phyloP scores from a whole-genome alignment of 2,329 filamentous ascomycete species.

The Cylindrodendrum hubeiense region DNA sequence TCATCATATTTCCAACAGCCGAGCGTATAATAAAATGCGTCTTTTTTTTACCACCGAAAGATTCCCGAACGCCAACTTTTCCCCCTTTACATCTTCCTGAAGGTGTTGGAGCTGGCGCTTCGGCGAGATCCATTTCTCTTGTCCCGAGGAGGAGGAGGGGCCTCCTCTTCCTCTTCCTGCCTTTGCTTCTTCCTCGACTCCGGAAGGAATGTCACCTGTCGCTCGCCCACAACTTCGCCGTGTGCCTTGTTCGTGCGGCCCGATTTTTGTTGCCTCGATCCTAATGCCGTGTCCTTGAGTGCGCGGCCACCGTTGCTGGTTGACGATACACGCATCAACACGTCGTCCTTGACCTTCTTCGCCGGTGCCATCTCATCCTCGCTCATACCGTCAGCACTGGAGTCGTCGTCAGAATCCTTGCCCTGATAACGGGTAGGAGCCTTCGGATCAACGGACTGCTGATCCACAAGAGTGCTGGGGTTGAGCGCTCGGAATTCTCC shows the following conservation, averaged over 20 bases:
- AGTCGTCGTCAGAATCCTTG: constrained; percentile 59
- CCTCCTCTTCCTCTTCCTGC: constrained; percentile 47
- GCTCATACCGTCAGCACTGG: constrained; percentile 56
- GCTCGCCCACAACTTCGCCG: constrained; percentile 70
- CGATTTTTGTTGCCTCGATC: constrained; percentile 65
- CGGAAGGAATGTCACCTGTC: constrained; percentile 80
- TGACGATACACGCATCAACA: constrained; percentile 77
- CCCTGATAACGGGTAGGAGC: constrained; percentile 52
- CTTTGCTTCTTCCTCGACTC: constrained; percentile 65
- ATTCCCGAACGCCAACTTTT: constrained; percentile 38
- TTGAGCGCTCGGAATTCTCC: constrained; percentile 91
- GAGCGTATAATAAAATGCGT: constrained; percentile 39
- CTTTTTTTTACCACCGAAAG: constrained; percentile 34
- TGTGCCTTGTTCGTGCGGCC: constrained; percentile 60
- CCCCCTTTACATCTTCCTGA: constrained; percentile 71
- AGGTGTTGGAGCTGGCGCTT: constrained; percentile 82
- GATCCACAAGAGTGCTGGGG: constrained; percentile 76
- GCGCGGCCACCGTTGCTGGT: constrained; percentile 71
- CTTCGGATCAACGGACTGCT: constrained; percentile 50
- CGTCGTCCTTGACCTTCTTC: constrained; percentile 50
- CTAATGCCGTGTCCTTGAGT: constrained; percentile 67
- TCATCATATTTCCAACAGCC: constrained; percentile 38
- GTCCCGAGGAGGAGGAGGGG: constrained; percentile 45
- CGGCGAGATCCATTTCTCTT: constrained; percentile 63
- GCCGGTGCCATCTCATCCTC: constrained; percentile 38